phyloP scores from a whole-genome alignment of 371 early-diverging fungal species.

The Actinomortierella wolfii region DNA sequence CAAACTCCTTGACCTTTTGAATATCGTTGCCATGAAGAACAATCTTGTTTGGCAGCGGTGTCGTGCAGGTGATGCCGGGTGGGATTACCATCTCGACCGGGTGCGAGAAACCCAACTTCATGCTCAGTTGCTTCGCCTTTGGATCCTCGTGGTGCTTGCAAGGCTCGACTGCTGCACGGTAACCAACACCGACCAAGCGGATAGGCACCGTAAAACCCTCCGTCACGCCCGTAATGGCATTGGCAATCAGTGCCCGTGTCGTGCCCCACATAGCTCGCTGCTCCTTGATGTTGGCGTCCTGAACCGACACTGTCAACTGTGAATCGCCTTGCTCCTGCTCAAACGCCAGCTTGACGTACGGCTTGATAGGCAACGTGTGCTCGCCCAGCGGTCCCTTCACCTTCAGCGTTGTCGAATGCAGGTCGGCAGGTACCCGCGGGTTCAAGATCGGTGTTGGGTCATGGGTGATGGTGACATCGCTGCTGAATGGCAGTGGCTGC shows the following conservation, averaged over 20 bases:
- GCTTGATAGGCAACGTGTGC: slow-evolving; percentile 76
- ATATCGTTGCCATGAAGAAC: slow-evolving; percentile 80
- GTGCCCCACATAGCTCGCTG: slow-evolving; percentile 98
- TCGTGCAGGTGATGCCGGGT: slow-evolving; percentile 72
- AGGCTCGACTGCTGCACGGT: slow-evolving; percentile 85
- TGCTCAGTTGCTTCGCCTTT: slow-evolving; percentile 57
- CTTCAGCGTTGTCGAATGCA: slow-evolving; percentile 66
- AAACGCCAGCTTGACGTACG: slow-evolving; percentile 72
- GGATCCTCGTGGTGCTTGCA: too few species aligned
- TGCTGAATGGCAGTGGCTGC: slow-evolving; percentile 65
- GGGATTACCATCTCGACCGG: slow-evolving; percentile 83
- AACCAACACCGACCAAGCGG: slow-evolving; percentile 93
- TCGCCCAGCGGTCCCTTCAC: slow-evolving; percentile 87
- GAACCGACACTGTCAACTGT: slow-evolving; percentile 62
- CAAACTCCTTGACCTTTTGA: slow-evolving; percentile 85
- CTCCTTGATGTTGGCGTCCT: slow-evolving; percentile 61
- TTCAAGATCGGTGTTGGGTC: slow-evolving; percentile 58
- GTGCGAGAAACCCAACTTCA: slow-evolving; percentile 93
- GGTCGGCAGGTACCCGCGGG: slow-evolving; percentile 65
- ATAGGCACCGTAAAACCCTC: slow-evolving; percentile 89
- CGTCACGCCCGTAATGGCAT: slow-evolving; percentile 87
- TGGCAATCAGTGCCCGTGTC: slow-evolving; percentile 84
- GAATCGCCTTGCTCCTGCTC: slow-evolving; percentile 54
- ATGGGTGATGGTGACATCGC: slow-evolving; percentile 67
- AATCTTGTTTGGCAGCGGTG: slow-evolving; percentile 89